These are phyloP conservation scores for Beauveria brongniartii DNA, from an alignment of 2,329 filamentous ascomycete species.

Conservation along the genomic window DNA sequence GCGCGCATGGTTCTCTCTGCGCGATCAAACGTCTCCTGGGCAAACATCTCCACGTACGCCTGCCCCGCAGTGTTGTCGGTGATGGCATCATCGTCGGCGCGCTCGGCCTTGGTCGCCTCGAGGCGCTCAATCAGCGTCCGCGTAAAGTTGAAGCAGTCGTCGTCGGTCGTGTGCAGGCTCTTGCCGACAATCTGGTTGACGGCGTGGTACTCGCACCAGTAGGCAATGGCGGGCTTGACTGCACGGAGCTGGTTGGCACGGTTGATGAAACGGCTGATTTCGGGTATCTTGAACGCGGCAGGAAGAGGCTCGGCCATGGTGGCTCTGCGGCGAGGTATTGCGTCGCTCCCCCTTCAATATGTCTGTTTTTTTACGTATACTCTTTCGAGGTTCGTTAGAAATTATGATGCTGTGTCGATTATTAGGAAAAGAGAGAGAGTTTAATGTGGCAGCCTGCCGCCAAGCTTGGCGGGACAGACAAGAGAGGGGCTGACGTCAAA, in stretches of 20 bases:
- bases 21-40: slow-evolving; percentile 74
- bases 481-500: slow-evolving; percentile 10
- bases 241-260: slow-evolving; percentile 78
- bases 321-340: not conserved
- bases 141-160: slow-evolving; percentile 74
- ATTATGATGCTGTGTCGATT: not conserved
- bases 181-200: slow-evolving; percentile 84
- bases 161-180: slow-evolving; percentile 67
- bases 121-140: slow-evolving; percentile 83
- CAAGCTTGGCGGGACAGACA: slow-evolving; percentile 3
- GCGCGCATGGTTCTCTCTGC: slow-evolving; percentile 75
- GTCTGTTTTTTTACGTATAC: too few relatives aligned
- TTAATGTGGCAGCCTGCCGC: not conserved
- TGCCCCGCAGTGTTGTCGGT: slow-evolving; percentile 78
- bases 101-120: slow-evolving; percentile 53
- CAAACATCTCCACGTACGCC: slow-evolving; percentile 92
- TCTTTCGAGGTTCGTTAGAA: not conserved
- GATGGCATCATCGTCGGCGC: slow-evolving; percentile 73
- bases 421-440: not conserved
- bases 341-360: not conserved
- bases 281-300: slow-evolving; percentile 59
- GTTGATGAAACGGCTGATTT: slow-evolving; percentile 75
- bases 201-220: slow-evolving; percentile 94
- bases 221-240: slow-evolving; percentile 80
- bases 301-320: slow-evolving; percentile 54